A percentile compares a stretch with the other conserved stretches of the same genome.
phyloP scores from a whole-genome alignment of 2,329 filamentous ascomycete genomes.

The Fusarium nelsonii region DNA sequence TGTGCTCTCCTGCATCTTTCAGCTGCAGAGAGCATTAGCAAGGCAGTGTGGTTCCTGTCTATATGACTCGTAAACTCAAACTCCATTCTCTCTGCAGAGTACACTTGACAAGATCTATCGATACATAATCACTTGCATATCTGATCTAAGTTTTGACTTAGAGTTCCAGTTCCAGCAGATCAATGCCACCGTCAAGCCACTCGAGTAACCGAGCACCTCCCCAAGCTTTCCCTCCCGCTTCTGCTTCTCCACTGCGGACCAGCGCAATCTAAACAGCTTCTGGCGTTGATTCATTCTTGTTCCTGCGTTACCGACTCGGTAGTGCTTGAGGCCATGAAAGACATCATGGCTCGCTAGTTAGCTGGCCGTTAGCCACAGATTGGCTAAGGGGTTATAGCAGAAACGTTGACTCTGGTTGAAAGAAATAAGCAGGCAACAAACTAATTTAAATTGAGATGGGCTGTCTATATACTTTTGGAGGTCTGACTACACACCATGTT shows the following conservation, averaged over 20 bases:
- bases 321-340: background rate
- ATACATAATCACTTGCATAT: background rate
- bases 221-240: constrained; percentile 3
- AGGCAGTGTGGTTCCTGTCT: background rate
- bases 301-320: constrained; percentile 7
- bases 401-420: background rate
- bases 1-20: background rate
- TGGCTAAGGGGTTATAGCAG: background rate
- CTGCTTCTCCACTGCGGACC: constrained; percentile 12
- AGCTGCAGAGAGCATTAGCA: background rate
- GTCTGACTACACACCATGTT: constrained; percentile 1
- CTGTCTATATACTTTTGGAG: background rate
- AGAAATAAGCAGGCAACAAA: background rate
- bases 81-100: background rate
- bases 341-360: background rate
- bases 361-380: background rate
- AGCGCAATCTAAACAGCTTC: constrained; percentile 16
- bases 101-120: background rate
- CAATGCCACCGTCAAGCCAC: constrained; percentile 28
- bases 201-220: constrained; percentile 11
- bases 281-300: constrained; percentile 7
- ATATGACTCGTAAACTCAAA: constrained; percentile 9
- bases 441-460: background rate
- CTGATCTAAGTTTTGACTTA: constrained; percentile 8
- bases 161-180: constrained; percentile 27